phyloP scores from a whole-genome alignment of 805 yeast genomes.

The Teunomyces aglyptinius region DNA sequence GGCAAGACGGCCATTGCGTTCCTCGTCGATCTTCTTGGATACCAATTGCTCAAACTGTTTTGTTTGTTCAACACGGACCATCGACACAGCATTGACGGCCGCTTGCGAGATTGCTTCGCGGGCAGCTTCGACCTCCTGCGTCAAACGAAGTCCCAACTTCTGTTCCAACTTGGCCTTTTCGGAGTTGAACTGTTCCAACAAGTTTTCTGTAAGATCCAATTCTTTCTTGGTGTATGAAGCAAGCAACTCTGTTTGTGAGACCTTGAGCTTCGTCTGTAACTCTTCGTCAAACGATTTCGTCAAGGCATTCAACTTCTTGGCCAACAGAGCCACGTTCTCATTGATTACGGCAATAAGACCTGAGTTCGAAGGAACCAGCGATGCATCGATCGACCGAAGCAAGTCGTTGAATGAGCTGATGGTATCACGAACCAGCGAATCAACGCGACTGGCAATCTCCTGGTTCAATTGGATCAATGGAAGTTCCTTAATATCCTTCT shows the following conservation, averaged over 20 bases:
- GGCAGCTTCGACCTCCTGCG: slow-evolving; percentile 65
- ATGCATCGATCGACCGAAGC: slow-evolving; percentile 34
- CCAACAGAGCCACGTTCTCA: slow-evolving; percentile 30
- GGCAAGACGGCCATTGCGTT: slow-evolving; percentile 74
- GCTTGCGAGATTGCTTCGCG: slow-evolving; percentile 63
- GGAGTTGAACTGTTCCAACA: slow-evolving; percentile 58
- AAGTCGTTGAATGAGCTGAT: slow-evolving; percentile 39
- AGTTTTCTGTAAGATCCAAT: slow-evolving; percentile 54
- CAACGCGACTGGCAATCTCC: slow-evolving; percentile 24
- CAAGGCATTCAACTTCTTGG: slow-evolving; percentile 31
- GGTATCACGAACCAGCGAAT: slow-evolving; percentile 33
- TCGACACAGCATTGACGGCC: slow-evolving; percentile 68
- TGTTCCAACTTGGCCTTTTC: slow-evolving; percentile 60
- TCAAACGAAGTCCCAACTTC: slow-evolving; percentile 57
- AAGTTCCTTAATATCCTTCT: slow-evolving; percentile 28
- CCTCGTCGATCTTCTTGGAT: slow-evolving; percentile 48
- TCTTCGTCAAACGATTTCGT: slow-evolving; percentile 37
- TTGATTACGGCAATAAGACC: slow-evolving; percentile 31
- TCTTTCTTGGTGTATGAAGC: slow-evolving; percentile 46
- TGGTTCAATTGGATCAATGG: slow-evolving; percentile 31
- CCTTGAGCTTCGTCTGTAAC: slow-evolving; percentile 32
- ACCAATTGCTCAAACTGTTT: slow-evolving; percentile 62
- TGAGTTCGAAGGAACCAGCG: slow-evolving; percentile 22
- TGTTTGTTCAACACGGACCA: slow-evolving; percentile 67
- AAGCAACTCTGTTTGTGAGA: slow-evolving; percentile 39